A percentile compares a stretch with the other conserved stretches of the same genome.
Evolutionary conservation across 352 stramenopile genomes (phyloP).

Genomic region (Vaucheria bursata): DNA sequence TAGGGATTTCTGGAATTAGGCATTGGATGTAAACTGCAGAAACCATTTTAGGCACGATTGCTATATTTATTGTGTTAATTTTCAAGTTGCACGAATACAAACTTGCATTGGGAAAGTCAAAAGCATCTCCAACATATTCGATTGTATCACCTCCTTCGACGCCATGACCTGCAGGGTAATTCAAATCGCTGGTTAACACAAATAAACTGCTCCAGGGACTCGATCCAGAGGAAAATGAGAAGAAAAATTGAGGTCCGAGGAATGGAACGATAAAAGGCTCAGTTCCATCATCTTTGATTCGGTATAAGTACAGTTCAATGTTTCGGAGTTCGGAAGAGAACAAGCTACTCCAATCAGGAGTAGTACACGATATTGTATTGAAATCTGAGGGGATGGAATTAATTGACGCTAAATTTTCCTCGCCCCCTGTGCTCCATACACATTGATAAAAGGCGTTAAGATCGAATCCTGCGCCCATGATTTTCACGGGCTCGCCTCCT

Average conservation of each 20-base stretch:
- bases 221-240: neutral
- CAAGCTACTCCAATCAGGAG: neutral
- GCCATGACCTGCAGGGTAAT: neutral
- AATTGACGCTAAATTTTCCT: too few relatives aligned
- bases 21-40: neutral
- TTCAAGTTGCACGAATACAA: neutral
- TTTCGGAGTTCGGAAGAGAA: neutral
- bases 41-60: neutral
- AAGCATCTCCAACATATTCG: neutral
- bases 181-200: neutral
- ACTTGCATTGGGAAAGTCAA: neutral
- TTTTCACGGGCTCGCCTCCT: neutral
- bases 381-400: neutral
- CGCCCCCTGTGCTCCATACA: neutral
- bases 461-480: constrained; percentile 1
- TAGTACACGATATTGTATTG: neutral
- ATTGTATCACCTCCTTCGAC: neutral
- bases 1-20: neutral
- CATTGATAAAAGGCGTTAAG: neutral
- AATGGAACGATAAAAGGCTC: neutral
- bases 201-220: neutral
- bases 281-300: neutral
- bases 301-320: constrained; percentile 4
- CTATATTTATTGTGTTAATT: neutral
- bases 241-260: neutral